These are phyloP conservation scores for Trypanosoma platydactyli DNA, from an alignment of 208 protist species.

Conservation along the genomic window DNA sequence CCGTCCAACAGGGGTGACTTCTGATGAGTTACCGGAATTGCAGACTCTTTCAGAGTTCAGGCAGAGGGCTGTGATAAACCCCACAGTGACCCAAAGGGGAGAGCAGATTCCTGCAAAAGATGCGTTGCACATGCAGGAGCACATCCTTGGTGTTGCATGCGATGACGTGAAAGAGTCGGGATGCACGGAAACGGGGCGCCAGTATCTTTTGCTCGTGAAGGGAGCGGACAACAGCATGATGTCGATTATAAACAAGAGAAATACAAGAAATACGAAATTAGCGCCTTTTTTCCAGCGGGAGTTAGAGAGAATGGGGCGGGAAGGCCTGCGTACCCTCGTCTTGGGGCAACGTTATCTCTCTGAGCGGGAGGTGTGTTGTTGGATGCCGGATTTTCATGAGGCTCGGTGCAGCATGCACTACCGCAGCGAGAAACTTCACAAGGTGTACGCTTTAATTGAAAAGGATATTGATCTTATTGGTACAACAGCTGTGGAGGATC, in stretches of 20 bases:
- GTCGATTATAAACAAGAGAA: constrained; percentile 74
- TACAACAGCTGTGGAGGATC: constrained; percentile 98
- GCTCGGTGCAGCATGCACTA: constrained; percentile 58
- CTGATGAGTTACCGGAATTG: no score
- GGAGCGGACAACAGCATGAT: constrained; percentile 83
- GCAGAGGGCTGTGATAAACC: no score
- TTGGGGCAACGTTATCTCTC: constrained; percentile 85
- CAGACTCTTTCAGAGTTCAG: no score
- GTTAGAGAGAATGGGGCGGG: constrained; percentile 95
- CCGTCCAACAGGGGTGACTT: not conserved
- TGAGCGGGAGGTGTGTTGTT: constrained; percentile 84
- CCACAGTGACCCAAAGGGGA: no score
- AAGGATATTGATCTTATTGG: constrained; percentile 91
- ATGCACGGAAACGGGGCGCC: not conserved
- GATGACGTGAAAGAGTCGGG: no score
- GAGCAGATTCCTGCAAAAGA: no score
- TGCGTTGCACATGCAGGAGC: no score
- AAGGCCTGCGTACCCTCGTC: constrained; percentile 95
- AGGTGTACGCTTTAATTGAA: constrained; percentile 82
- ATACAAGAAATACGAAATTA: no score
- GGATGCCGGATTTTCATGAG: constrained; percentile 60
- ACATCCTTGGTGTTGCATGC: no score
- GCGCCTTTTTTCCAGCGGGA: constrained; percentile 98
- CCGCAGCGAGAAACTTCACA: constrained; percentile 63
- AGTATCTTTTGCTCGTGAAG: constrained; percentile 96